These are phyloP conservation scores for Nitzschia palea DNA, from an alignment of 108 stramenopile genomes.

Conservation along the genomic window DNA sequence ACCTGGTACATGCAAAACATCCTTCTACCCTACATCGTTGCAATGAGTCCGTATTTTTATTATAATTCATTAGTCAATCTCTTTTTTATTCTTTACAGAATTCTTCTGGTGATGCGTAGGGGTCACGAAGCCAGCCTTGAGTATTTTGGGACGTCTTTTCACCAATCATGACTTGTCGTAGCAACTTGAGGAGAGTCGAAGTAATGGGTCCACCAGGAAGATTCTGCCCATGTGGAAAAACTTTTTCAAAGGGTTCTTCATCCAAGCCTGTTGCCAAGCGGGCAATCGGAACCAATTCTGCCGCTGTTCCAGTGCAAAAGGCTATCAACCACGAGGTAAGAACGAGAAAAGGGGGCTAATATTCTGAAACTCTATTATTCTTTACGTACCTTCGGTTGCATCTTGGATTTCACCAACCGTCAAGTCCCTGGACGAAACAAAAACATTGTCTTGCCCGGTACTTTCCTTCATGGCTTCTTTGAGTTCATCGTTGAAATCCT, in stretches of 20 bases:
- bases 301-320: slow-evolving; percentile 82
- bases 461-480: slow-evolving; percentile 51
- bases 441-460: slow-evolving; percentile 48
- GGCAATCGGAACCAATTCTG: slow-evolving; percentile 75
- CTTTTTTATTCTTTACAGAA: slow-evolving; percentile 49
- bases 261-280: slow-evolving; percentile 65
- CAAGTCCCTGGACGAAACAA: slow-evolving; percentile 74
- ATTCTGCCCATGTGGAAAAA: slow-evolving; percentile 55
- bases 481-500: slow-evolving; percentile 66
- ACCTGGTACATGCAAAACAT: too few relatives aligned
- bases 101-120: slow-evolving; percentile 56
- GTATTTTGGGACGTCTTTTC: slow-evolving; percentile 45
- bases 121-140: slow-evolving; percentile 69
- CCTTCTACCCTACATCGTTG: too few relatives aligned
- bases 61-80: too few relatives aligned
- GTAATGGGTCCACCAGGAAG: slow-evolving; percentile 76
- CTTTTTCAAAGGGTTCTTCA: slow-evolving; percentile 51
- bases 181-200: slow-evolving; percentile 50
- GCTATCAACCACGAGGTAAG: slow-evolving; percentile 14
- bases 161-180: slow-evolving; percentile 73
- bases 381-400: slow-evolving; percentile 53
- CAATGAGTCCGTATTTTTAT: too few relatives aligned
- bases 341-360: background rate
- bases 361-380: background rate
- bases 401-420: slow-evolving; percentile 65